Evolutionary conservation across 352 stramenopile species (phyloP).

Genomic region (Phytophthora pistaciae): DNA sequence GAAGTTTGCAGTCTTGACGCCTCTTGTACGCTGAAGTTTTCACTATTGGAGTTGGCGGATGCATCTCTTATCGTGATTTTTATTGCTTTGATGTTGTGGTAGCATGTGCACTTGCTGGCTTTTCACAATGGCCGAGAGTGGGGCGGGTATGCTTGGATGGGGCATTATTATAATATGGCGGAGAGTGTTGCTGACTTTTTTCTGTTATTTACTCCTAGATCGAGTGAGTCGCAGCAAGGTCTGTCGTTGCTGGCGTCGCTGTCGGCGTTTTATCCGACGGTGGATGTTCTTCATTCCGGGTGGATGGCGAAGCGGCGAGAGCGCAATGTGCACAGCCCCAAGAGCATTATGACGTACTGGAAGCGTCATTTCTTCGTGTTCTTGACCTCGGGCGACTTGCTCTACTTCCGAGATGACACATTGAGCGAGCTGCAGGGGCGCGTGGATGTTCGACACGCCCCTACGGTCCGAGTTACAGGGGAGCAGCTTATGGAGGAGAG

Average conservation of each 20-base stretch:
- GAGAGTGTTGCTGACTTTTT: not conserved
- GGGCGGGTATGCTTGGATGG: conserved; percentile 43
- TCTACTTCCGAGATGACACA: conserved; percentile 85
- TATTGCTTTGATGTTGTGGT: conserved; percentile 7
- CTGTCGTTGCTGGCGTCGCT: conserved; percentile 78
- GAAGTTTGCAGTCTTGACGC: conserved; percentile 81
- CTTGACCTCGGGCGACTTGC: conserved; percentile 71
- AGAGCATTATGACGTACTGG: conserved; percentile 89
- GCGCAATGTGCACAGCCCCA: conserved; percentile 72
- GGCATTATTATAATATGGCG: not conserved
- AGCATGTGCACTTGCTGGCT: conserved; percentile 80
- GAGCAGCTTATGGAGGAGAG: conserved; percentile 79
- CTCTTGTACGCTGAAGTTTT: conserved; percentile 47
- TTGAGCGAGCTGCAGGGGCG: conserved; percentile 76
- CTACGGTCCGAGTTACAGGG: conserved; percentile 80
- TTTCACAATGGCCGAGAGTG: conserved; percentile 83
- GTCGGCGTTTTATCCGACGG: conserved; percentile 78
- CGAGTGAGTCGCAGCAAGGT: conserved; percentile 81
- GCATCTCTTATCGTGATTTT: not conserved
- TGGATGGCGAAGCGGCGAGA: conserved; percentile 84
- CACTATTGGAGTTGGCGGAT: not conserved
- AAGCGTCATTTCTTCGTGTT: conserved; percentile 88
- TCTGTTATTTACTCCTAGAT: conserved; percentile 25
- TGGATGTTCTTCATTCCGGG: conserved; percentile 75
- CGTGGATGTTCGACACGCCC: conserved; percentile 81